These are phyloP conservation scores for Omphalotus guepiniiformis DNA, from an alignment of 768 basidiomycete species.

Conservation along the genomic window DNA sequence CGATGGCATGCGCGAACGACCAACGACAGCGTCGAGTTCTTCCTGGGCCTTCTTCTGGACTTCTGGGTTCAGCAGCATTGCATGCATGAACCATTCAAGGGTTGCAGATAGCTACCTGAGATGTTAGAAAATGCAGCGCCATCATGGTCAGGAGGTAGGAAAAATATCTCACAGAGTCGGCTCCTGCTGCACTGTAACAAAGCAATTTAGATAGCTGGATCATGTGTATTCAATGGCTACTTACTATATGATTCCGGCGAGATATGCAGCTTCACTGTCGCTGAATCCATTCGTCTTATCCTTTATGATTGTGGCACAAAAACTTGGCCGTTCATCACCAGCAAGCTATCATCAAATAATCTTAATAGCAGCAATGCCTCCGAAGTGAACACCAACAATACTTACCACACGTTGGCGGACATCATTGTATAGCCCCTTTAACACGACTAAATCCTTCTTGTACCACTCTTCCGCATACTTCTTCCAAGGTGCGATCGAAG, in stretches of 20 bases:
- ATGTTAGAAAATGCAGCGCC: not conserved
- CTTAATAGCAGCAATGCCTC: not conserved
- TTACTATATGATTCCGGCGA: not conserved
- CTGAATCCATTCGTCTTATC: too few relatives aligned
- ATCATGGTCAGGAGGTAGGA: not conserved
- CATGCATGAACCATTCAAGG: constrained; percentile 6
- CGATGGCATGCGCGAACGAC: constrained; percentile 12
- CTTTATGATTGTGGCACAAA: constrained; percentile 1
- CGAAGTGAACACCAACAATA: not conserved
- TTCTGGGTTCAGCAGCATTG: constrained; percentile 18
- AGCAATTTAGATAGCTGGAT: not conserved
- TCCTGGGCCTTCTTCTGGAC: constrained; percentile 16
- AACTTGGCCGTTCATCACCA: not conserved
- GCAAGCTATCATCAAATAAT: not conserved
- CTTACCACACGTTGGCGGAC: not conserved
- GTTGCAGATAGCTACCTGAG: constrained; percentile 22
- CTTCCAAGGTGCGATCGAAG: not conserved
- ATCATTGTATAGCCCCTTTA: not conserved
- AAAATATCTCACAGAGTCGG: constrained; percentile 9
- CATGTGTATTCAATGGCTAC: constrained; percentile 4
- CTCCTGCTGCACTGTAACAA: not conserved
- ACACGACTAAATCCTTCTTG: not conserved
- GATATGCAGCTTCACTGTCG: not conserved
- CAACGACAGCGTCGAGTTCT: constrained; percentile 20
- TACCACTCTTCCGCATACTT: not conserved